Evolutionary conservation across 371 early-diverging fungal species (phyloP).

Genomic region (Capillidium rhysosporum): DNA sequence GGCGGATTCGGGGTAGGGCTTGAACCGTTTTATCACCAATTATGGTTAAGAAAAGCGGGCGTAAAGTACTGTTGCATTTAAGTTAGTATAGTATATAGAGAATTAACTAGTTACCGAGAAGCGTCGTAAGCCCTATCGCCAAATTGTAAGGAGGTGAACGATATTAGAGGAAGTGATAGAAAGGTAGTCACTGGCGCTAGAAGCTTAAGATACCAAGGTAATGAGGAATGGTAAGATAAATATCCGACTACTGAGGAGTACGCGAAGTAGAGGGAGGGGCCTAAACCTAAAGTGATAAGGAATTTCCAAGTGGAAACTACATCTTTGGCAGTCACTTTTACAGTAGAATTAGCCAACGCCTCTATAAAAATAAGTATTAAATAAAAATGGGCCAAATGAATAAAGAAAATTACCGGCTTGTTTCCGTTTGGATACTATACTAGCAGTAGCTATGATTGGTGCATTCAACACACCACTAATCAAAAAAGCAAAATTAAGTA

Average conservation of each 20-base stretch:
- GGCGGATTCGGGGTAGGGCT: slow-evolving; percentile 36
- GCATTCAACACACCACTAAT: slow-evolving; percentile 53
- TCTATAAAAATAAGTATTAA: slow-evolving; percentile 20
- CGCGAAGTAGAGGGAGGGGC: slow-evolving; percentile 51
- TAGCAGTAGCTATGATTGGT: slow-evolving; percentile 56
- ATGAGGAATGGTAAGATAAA: slow-evolving; percentile 18
- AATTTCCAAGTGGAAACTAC: slow-evolving; percentile 95
- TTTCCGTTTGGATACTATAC: slow-evolving; percentile 47
- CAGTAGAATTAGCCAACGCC: slow-evolving; percentile 70
- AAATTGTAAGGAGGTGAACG: slow-evolving; percentile 62
- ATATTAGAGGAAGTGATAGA: slow-evolving; percentile 42
- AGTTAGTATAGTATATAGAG: neutral
- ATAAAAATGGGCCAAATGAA: neutral
- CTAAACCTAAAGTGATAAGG: slow-evolving; percentile 50
- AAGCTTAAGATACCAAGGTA: slow-evolving; percentile 15
- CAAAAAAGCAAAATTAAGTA: neutral
- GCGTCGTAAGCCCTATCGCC: slow-evolving; percentile 80
- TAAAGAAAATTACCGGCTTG: slow-evolving; percentile 25
- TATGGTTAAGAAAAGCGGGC: slow-evolving; percentile 60
- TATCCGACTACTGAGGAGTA: slow-evolving; percentile 38
- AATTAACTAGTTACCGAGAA: slow-evolving; percentile 22
- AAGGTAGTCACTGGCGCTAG: slow-evolving; percentile 29
- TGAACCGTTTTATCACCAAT: slow-evolving; percentile 23
- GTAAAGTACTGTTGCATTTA: slow-evolving; percentile 33
- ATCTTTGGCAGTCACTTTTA: slow-evolving; percentile 87